phyloP scores from a whole-genome alignment of 257 asterid species.

The Nicotiana noctiflora region DNA sequence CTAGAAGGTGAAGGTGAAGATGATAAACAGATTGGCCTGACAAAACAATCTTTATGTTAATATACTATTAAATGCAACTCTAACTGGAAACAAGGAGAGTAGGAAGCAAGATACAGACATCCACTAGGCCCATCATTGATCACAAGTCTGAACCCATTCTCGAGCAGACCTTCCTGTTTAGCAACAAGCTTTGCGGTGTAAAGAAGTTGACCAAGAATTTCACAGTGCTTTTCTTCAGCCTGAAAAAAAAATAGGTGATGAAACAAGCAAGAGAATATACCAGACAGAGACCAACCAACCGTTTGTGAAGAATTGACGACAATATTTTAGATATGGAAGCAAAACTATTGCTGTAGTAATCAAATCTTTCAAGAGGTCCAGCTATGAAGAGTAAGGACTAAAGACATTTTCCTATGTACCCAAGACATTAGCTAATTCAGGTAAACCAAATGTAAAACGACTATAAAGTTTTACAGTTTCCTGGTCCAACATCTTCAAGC shows the following conservation, averaged over 20 bases:
- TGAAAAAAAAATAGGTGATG: conserved; percentile 7
- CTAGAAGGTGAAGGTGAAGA: conserved; percentile 86
- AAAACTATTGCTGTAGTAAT: not conserved
- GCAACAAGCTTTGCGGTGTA: conserved; percentile 82
- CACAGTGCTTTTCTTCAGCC: conserved; percentile 83
- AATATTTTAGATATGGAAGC: not conserved
- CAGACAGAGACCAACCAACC: not conserved
- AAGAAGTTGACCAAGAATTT: conserved; percentile 77
- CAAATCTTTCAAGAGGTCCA: not conserved
- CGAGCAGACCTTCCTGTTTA: conserved; percentile 81
- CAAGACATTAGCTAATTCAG: not conserved
- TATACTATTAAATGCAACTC: not conserved
- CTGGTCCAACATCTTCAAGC: not conserved
- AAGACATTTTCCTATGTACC: not conserved
- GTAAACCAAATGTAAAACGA: not conserved
- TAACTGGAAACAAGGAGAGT: not conserved
- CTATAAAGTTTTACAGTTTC: not conserved
- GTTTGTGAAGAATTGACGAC: not conserved
- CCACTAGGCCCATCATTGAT: conserved; percentile 86
- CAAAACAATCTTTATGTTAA: not conserved
- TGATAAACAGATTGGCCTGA: conserved; percentile 93
- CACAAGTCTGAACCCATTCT: conserved; percentile 74
- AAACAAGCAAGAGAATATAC: not conserved
- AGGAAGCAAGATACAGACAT: conserved; percentile 35
- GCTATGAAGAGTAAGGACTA: not conserved